Conservation (phyloP, 2,329 filamentous ascomycete species). For the Botrytis cinerea region DNA sequence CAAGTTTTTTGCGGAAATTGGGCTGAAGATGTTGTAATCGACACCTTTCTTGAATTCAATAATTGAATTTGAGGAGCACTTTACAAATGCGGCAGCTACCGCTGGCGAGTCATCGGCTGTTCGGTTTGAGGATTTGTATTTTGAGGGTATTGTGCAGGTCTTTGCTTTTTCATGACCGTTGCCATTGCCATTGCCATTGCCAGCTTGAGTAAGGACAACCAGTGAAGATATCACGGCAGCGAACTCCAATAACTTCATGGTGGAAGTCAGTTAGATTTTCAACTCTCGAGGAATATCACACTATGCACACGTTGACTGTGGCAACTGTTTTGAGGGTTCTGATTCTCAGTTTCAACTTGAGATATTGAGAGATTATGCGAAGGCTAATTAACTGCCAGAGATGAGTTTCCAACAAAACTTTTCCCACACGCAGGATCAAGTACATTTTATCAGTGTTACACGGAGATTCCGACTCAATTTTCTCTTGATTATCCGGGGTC, state of each 20-base stretch:
- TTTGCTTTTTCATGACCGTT: conserved; percentile 8
- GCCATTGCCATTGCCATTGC: background rate
- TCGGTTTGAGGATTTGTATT: conserved; percentile 41
- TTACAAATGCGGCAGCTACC: conserved; percentile 43
- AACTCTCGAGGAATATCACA: background rate
- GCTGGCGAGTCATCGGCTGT: conserved; percentile 46
- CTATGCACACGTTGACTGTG: background rate
- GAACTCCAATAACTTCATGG: background rate
- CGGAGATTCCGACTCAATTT: background rate
- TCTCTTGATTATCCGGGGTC: background rate
- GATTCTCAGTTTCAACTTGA: background rate
- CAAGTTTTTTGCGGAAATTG: conserved; percentile 44
- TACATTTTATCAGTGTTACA: conserved; percentile 4
- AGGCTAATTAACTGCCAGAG: background rate
- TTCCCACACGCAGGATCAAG: background rate
- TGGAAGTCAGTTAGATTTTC: background rate
- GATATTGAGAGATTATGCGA: background rate
- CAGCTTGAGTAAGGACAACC: background rate
- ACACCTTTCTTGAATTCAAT: conserved; percentile 46
- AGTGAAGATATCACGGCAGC: background rate
- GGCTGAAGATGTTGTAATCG: conserved; percentile 48
- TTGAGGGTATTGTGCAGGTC: conserved; percentile 26
- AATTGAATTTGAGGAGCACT: conserved; percentile 42
- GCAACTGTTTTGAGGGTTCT: background rate
- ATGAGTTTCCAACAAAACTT: background rate